Base-by-base conservation (phyloP, 179 eudicot species). In the Beta lomatogona region DNA sequence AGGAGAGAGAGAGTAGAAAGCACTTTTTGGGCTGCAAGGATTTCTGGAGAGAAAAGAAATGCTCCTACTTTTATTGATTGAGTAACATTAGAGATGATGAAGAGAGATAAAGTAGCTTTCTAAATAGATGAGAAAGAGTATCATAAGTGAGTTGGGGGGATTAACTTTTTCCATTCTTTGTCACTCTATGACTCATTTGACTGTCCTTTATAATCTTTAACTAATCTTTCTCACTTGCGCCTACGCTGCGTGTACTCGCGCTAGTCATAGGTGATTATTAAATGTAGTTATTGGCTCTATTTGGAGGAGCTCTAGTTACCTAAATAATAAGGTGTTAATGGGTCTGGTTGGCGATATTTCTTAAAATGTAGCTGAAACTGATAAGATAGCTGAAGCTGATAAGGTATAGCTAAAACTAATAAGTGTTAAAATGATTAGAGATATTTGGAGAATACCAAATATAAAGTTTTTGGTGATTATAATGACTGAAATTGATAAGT, bases 1-100 rank as follows among this genome's bases (percentile, higher is more conserved):
- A 36, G 41, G 68, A 71, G 79, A 60, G 65, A 66, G 88, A 54
- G 64, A 67, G 41, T 36, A 36, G 72, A 77, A 77, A 82, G 83
- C 78, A 80, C 86, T 84, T 85, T 88, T 86, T 85, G 86, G 86
- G 64, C 73, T 82, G 89, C 89, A 85, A 88, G 87, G 81, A 85
- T 86, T 89, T 92, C 90, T 90, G 91, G 86, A 70, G 59, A 75
- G 55, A 65, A n/a, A 7, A 18, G 19, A 75, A 81, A 63, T 19
- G 55, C 16, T 22, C 15, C 68, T 12, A 64, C 69, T 71, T 22
- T 73, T 1, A 22, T 52, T 76, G 81, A 61, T 84, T 80, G 82
- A 84, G 76, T 84, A 79, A 78, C 75, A 78, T 65, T 77, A 65
- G 72, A 81, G 84, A 86, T 86, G 84, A 83, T 81, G 86, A 78